These are phyloP conservation scores for Pichia sp. DNA, from an alignment of 1,139 yeast genomes.

Conservation along the genomic window DNA sequence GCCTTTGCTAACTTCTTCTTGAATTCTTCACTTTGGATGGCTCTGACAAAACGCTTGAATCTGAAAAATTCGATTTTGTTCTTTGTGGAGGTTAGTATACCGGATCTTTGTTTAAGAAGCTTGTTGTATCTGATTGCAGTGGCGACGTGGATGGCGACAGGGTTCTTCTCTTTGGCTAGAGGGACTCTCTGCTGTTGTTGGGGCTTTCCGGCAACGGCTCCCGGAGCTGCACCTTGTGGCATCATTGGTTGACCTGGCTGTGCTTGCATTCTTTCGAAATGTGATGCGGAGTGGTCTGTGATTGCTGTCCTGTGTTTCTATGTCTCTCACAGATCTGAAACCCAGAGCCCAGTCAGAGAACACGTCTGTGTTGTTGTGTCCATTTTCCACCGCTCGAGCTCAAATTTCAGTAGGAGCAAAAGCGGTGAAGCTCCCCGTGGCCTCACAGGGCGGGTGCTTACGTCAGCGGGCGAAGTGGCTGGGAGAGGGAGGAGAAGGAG, in stretches of 20 bases:
- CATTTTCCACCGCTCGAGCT: too few relatives aligned
- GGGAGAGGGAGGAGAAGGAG: not conserved
- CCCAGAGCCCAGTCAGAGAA: too few relatives aligned
- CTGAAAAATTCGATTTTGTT: slow-evolving; percentile 79
- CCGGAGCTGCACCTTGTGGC: not conserved
- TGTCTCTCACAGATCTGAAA: too few relatives aligned
- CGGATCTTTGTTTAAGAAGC: slow-evolving; percentile 74
- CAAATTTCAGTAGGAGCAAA: too few relatives aligned
- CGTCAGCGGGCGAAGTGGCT: too few relatives aligned
- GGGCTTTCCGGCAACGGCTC: too few relatives aligned
- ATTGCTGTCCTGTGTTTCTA: too few relatives aligned
- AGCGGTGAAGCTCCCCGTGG: too few relatives aligned
- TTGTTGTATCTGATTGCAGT: slow-evolving; percentile 64
- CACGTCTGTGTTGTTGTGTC: too few relatives aligned
- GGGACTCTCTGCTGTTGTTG: slow-evolving; percentile 23
- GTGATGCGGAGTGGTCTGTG: too few relatives aligned
- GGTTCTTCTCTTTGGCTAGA: slow-evolving; percentile 30
- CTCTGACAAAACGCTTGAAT: slow-evolving; percentile 78
- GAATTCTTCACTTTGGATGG: slow-evolving; percentile 74
- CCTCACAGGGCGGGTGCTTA: too few relatives aligned
- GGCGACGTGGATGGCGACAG: slow-evolving; percentile 62
- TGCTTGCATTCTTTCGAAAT: not conserved
- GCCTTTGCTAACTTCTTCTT: slow-evolving; percentile 48
- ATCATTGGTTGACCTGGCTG: not conserved
- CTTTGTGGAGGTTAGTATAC: slow-evolving; percentile 57